Percentiles rank a stretch among this genome's conserved stretches.
phyloP scores from a whole-genome alignment of 1,284 basidiomycete genomes.

The Irpex rosettiformis region DNA sequence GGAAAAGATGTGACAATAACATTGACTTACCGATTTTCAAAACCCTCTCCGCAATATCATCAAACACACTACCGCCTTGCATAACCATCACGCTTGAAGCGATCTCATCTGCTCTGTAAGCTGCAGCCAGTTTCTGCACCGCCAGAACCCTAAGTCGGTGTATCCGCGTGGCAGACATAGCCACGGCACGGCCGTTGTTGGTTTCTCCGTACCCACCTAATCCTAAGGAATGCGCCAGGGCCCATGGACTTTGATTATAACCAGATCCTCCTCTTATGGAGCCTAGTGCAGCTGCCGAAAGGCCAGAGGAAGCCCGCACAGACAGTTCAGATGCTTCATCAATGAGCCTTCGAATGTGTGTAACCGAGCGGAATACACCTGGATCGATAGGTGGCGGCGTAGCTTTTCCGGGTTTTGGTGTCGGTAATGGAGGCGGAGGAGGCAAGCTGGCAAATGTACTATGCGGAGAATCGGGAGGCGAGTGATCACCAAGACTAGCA shows the following conservation, averaged over 20 bases:
- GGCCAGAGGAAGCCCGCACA: slow-evolving; percentile 75
- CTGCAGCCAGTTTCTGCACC: slow-evolving; percentile 77
- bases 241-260: slow-evolving; percentile 47
- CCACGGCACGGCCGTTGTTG: slow-evolving; percentile 61
- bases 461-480: slow-evolving; percentile 52
- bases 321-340: slow-evolving; percentile 82
- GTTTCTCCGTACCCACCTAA: slow-evolving; percentile 47
- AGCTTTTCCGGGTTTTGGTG: slow-evolving; percentile 54
- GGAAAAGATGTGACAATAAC: not conserved
- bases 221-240: slow-evolving; percentile 55
- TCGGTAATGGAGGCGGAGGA: slow-evolving; percentile 44
- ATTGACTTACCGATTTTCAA: slow-evolving; percentile 60
- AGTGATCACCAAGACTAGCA: slow-evolving; percentile 43
- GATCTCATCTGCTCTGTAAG: slow-evolving; percentile 80
- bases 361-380: slow-evolving; percentile 73
- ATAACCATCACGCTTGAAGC: slow-evolving; percentile 87
- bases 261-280: slow-evolving; percentile 46
- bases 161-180: slow-evolving; percentile 80
- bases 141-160: slow-evolving; percentile 73
- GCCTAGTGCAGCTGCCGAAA: slow-evolving; percentile 67
- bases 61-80: slow-evolving; percentile 85
- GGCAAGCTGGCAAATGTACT: slow-evolving; percentile 35
- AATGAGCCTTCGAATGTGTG: slow-evolving; percentile 69
- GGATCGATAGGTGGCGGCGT: slow-evolving; percentile 82
- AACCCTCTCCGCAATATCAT: slow-evolving; percentile 80